phyloP scores from a whole-genome alignment of 108 stramenopile genomes.

The Pseudonitzschia delicatissima region DNA sequence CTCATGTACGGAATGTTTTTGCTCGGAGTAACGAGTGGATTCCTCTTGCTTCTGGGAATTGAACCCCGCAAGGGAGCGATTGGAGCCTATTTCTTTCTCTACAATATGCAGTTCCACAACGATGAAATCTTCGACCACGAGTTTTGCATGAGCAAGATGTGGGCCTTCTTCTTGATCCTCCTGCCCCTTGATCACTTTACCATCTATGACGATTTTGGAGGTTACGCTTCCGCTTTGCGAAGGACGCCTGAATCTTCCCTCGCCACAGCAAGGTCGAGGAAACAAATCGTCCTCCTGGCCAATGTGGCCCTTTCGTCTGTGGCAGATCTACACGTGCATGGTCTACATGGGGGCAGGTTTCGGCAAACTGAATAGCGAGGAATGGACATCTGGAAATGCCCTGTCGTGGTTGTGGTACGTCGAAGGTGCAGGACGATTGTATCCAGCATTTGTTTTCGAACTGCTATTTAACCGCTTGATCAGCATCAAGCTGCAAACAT shows the following conservation, averaged over 20 bases:
- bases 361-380: not conserved
- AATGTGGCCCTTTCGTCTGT: constrained; percentile 17
- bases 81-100: not conserved
- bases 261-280: not conserved
- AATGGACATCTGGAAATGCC: not conserved
- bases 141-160: not conserved
- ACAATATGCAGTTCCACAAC: not conserved
- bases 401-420: constrained; percentile 12
- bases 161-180: constrained; percentile 14
- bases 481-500: constrained; percentile 12
- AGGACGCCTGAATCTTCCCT: not conserved
- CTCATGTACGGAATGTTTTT: not conserved
- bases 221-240: not conserved
- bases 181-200: constrained; percentile 15
- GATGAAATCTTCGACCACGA: constrained; percentile 4
- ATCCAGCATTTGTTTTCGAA: not conserved
- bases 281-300: constrained; percentile 1
- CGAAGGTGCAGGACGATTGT: constrained; percentile 4
- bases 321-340: constrained; percentile 8
- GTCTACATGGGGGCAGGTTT: constrained; percentile 12
- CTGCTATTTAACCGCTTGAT: constrained; percentile 4
- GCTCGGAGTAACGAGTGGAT: not conserved
- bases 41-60: constrained; percentile 4
- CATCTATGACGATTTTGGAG: constrained; percentile 7
- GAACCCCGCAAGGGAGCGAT: constrained; percentile 1